phyloP scores from a whole-genome alignment of 1,284 basidiomycete genomes.

The Ganoderma lingzhi region DNA sequence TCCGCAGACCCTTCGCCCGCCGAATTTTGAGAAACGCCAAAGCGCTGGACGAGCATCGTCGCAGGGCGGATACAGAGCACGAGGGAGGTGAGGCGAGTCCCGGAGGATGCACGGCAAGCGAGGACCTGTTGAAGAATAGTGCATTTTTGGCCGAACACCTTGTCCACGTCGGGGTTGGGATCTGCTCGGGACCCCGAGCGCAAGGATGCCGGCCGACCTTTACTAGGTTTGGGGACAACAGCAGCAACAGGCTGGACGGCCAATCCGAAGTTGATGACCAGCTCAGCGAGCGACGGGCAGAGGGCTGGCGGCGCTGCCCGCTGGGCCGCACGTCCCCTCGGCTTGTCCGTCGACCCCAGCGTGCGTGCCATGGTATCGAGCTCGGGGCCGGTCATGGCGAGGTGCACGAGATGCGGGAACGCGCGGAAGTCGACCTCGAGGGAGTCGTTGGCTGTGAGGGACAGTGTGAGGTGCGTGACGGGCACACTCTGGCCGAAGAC shows the following conservation, averaged over 20 bases:
- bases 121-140: background rate
- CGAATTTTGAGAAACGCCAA: background rate
- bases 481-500: background rate
- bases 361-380: background rate
- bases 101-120: background rate
- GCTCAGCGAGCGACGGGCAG: background rate
- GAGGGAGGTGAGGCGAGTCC: background rate
- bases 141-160: background rate
- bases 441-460: background rate
- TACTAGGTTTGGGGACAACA: background rate
- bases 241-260: background rate
- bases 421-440: background rate
- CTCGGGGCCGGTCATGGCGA: background rate
- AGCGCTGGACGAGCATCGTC: background rate
- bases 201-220: background rate
- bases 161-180: background rate
- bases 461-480: background rate
- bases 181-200: background rate
- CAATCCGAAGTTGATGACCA: background rate
- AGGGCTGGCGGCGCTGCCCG: background rate
- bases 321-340: background rate
- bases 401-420: background rate
- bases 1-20: background rate
- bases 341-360: background rate
- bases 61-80: background rate